phyloP scores from a whole-genome alignment of 345 rosid species.

The Jatropha curcas region DNA sequence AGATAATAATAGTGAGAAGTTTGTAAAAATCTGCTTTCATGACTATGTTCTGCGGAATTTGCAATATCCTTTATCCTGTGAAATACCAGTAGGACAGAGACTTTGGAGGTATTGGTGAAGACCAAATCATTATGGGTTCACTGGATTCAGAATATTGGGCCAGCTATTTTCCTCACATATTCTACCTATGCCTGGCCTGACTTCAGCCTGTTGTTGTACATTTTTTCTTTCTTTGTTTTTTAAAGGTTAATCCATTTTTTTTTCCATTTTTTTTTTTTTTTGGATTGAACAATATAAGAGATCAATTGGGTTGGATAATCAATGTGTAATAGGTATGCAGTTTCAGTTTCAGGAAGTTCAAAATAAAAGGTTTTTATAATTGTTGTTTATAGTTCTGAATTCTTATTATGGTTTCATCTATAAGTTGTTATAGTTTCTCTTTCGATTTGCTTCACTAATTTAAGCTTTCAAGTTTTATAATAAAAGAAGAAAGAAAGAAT shows the following conservation, averaged over 20 bases:
- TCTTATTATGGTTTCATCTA: too few species aligned
- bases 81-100: neutral
- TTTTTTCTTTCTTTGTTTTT: too few species aligned
- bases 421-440: too few species aligned
- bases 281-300: neutral
- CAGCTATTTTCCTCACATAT: neutral
- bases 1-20: neutral
- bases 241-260: too few species aligned
- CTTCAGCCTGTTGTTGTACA: neutral
- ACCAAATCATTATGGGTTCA: neutral
- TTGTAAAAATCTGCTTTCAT: too few species aligned
- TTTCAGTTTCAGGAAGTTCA: neutral
- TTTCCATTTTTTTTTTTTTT: too few species aligned
- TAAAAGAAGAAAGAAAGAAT: too few species aligned
- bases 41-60: neutral
- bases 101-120: neutral
- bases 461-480: too few species aligned
- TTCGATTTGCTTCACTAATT: too few species aligned
- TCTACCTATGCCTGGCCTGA: neutral
- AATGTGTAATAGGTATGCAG: neutral
- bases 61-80: neutral
- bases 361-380: too few species aligned
- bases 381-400: neutral
- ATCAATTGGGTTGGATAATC: slow-evolving; percentile 1
- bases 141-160: neutral